A percentile compares a stretch with the other conserved stretches of the same genome.
Conservation (phyloP, 2,329 filamentous ascomycete genomes). For the Fusarium denticulatum region DNA sequence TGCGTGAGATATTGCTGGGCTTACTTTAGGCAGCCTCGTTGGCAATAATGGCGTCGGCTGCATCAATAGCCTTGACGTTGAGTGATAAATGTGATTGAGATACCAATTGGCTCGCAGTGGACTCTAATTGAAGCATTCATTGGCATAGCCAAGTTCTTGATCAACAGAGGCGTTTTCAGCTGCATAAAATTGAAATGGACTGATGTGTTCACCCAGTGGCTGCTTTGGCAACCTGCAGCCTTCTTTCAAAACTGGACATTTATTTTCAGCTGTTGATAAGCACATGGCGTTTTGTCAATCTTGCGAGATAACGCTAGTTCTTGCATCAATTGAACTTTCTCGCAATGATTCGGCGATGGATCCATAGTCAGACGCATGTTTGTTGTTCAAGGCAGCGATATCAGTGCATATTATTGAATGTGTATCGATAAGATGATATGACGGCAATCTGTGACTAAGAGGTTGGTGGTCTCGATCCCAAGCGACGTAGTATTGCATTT, state of each 20-base stretch:
- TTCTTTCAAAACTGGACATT: neutral
- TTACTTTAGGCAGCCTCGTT: neutral
- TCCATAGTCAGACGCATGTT: neutral
- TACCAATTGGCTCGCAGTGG: neutral
- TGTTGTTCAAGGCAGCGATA: neutral
- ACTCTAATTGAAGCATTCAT: neutral
- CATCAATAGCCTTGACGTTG: neutral
- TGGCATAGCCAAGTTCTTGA: neutral
- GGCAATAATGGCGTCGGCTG: neutral
- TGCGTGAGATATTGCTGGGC: neutral
- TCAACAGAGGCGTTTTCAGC: neutral
- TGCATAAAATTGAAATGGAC: neutral
- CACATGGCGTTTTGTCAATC: neutral
- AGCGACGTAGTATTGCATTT: constrained; percentile 7
- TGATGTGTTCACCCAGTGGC: neutral
- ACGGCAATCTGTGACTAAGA: neutral
- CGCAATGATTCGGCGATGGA: neutral
- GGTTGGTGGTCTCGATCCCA: neutral
- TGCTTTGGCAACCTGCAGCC: neutral
- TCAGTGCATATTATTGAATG: neutral
- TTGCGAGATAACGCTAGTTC: neutral
- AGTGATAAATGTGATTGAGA: neutral
- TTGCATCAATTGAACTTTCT: neutral
- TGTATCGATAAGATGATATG: neutral
- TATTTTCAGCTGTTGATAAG: neutral